These are phyloP conservation scores for Talaromyces sp. DNA, from an alignment of 2,329 filamentous ascomycete genomes.

Conservation along the genomic window DNA sequence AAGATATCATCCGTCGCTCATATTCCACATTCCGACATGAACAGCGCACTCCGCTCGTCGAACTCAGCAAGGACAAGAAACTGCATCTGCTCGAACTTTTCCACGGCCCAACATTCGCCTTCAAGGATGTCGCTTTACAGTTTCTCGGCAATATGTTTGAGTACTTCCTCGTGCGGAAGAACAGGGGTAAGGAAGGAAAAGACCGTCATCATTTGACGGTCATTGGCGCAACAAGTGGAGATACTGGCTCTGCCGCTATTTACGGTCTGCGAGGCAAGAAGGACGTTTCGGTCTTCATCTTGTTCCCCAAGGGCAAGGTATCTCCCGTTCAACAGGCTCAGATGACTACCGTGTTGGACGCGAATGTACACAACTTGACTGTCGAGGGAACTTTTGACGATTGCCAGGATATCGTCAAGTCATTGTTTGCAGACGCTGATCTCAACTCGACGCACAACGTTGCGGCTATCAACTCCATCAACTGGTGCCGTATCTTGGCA, in stretches of 20 bases:
- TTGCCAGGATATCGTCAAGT: constrained; percentile 95
- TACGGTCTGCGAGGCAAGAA: constrained; percentile 94
- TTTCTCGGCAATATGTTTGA: constrained; percentile 87
- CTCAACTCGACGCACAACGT: constrained; percentile 80
- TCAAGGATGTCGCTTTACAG: constrained; percentile 77
- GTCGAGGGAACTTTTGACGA: constrained; percentile 93
- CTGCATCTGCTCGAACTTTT: constrained; percentile 90
- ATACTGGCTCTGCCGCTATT: constrained; percentile 89
- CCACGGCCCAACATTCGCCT: constrained; percentile 91
- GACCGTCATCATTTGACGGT: constrained; percentile 78
- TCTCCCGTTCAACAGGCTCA: constrained; percentile 91
- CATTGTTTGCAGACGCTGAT: constrained; percentile 79
- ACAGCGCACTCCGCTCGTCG: constrained; percentile 73
- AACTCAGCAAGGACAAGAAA: constrained; percentile 67
- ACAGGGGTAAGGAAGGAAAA: constrained; percentile 42
- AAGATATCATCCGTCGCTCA: constrained; percentile 74
- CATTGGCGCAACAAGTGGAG: constrained; percentile 80
- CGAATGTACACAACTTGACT: constrained; percentile 87
- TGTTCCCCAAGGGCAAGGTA: constrained; percentile 86
- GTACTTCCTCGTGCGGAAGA: constrained; percentile 46
- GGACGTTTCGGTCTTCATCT: constrained; percentile 93
- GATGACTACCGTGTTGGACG: constrained; percentile 90
- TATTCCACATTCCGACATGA: constrained; percentile 84
- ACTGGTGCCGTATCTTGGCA: constrained; percentile 82
- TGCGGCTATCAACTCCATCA: constrained; percentile 94